Evolutionary conservation across 2,329 filamentous ascomycete species (phyloP), one percentile per base, ranked within the genome.

Genomic region (Ophiostoma ulmi): DNA sequence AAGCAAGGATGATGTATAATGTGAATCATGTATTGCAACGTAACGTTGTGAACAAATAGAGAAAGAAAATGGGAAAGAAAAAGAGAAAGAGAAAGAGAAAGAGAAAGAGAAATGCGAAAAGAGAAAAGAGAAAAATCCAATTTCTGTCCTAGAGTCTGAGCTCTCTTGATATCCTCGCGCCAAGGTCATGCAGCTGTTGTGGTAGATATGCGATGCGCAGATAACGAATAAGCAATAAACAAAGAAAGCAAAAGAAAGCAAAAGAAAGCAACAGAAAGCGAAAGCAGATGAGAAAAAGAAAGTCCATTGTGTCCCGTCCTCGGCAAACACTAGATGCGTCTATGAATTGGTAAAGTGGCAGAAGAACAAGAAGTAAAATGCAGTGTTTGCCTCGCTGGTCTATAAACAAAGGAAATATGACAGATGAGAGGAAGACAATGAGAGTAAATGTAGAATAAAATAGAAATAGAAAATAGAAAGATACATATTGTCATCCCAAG

Each of bases 391-490:
- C 63, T 65, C 63, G 63, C 63, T 65, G 63, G 63, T 65, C 63
- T 65, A 65, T 39, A 17, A 64, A 1, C 38, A 64, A 20, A 58
- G 11, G 6, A 58, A 61, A 61, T 61, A 17, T 31, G 26, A 63
- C 26, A 38, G 66, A 67, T 20, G 13, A 55, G 67, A 69, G 36
- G 4, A 70, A 69, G 35, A 71, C 22, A 61, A 36, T 4, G 31
- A 69, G 13, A 67, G 36, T 67, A 52, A 70, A 39, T 31, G 31
- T 31, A 69, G 73, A 72, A 71, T 74, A 74, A 76, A 72, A 73
- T 26, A 17, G 36, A 36, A 3, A 13, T 7, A 44, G 38, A 67
- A 31, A 11, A 17, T 26, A 36, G 14, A 26, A 55, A 58, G n/a
- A 58, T 26, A 26, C n/a, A 26, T 22, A 31, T 55, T 20, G 20